Conservation (phyloP, 2,329 filamentous ascomycete species). For the Thielaviopsis cerberus region DNA sequence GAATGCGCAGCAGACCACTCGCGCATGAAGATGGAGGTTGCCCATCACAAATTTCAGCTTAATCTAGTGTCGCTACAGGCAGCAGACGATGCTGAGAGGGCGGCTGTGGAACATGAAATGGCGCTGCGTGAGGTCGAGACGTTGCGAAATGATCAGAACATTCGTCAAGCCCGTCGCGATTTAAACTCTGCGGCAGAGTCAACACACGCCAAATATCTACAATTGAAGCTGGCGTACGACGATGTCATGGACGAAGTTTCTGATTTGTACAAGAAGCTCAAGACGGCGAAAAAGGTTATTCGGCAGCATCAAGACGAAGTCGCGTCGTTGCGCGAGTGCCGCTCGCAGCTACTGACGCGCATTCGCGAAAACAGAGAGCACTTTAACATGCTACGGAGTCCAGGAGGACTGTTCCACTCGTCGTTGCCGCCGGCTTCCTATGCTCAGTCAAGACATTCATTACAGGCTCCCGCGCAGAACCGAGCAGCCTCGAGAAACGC, state of each 20-base stretch:
- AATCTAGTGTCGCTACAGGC: conserved; percentile 70
- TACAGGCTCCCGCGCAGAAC: conserved; percentile 15
- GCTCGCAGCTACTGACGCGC: conserved; percentile 57
- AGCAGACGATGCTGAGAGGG: conserved; percentile 66
- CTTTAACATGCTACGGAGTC: conserved; percentile 59
- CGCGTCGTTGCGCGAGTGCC: conserved; percentile 52
- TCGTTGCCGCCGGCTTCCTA: conserved; percentile 36
- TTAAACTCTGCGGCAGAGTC: conserved; percentile 33
- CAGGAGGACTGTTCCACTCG: conserved; percentile 47
- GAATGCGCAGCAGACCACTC: conserved; percentile 36
- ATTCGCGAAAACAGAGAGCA: conserved; percentile 84
- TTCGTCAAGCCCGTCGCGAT: conserved; percentile 39
- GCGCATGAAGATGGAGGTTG: conserved; percentile 58
- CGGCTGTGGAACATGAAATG: conserved; percentile 82
- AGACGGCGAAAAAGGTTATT: conserved; percentile 59
- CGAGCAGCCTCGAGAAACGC: conserved; percentile 22
- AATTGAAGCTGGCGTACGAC: conserved; percentile 49
- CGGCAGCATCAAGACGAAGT: conserved; percentile 61
- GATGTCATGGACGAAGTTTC: conserved; percentile 48
- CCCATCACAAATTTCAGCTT: conserved; percentile 81
- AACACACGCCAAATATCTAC: conserved; percentile 34
- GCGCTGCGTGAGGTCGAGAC: conserved; percentile 75
- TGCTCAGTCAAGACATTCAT: neutral
- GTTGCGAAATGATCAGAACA: conserved; percentile 54
- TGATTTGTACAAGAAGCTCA: conserved; percentile 43